Evolutionary conservation across 805 yeast genomes (phyloP), one percentile per base, ranked within the genome.

Genomic region (Saturnispora serradocipensis): DNA sequence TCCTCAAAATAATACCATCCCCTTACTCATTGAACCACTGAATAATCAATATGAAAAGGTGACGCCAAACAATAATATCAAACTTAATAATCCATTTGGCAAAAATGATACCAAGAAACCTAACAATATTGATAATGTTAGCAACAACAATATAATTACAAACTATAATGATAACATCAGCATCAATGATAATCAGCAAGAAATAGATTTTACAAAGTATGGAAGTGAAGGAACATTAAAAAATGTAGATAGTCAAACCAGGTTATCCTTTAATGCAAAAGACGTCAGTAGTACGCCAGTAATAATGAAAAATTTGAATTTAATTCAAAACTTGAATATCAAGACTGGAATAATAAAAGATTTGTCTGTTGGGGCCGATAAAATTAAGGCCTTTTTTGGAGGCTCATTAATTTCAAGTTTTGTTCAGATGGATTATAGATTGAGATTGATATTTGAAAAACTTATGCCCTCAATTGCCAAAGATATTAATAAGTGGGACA

Each of bases 401-500:
- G 49, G 55, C 18, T 45, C 54, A 9, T 44, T 53, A 9, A 43
- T 50, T 22, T 47, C 51, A 11, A 39, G 48, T 20, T 52, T 44
- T 38, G 22, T 40, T 11, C 36, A 54, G 6, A 30, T 48, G 20
- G 55, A 52, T 43, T 25, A 25, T 15, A 50, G 24, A 11, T 35
- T 48, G 47, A 51, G 50, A 4, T 16, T 28, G 8, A 11, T 54
- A 13, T 50, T 50, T 16, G 24, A 52, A 38, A 52, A 48, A 10
- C 28, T 46, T 4, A 27, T 50, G 25, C 52, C 55, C 1, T 36
- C 48, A 18, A 48, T 54, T 28, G 34, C 47, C 20, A 34, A 42
- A 3, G 57, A 54, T 45, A 35, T 51, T 9, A 15, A 28, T 2
- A 10, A 30, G 9, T 54, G 57, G 57, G 49, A 50, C 25, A 39